phyloP scores from a whole-genome alignment of 169 alveolate species.

The Babesia caballi region DNA sequence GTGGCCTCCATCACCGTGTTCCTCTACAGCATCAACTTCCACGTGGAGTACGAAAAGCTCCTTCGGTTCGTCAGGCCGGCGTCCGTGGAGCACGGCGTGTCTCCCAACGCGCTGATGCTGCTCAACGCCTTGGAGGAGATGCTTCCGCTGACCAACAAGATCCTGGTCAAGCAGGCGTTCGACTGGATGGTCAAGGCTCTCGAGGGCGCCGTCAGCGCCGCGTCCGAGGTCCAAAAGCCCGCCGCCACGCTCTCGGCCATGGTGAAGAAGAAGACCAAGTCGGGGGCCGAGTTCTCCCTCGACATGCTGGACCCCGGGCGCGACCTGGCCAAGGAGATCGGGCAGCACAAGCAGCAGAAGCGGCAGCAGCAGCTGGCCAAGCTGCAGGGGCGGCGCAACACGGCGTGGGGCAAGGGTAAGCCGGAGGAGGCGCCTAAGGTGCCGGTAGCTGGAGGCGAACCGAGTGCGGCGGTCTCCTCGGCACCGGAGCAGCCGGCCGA shows the following conservation, averaged over 20 bases:
- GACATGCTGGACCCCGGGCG: slow-evolving; percentile 36
- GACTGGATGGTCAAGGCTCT: slow-evolving; percentile 22
- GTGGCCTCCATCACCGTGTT: slow-evolving; percentile 17
- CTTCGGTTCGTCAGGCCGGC: background rate
- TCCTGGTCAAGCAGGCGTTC: slow-evolving; percentile 39
- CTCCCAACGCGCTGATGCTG: slow-evolving; percentile 42
- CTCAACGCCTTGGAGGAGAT: slow-evolving; percentile 12
- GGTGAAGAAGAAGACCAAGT: slow-evolving; percentile 25
- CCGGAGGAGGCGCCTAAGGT: background rate
- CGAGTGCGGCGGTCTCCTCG: background rate
- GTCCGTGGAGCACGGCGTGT: slow-evolving; percentile 16
- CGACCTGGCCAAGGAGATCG: slow-evolving; percentile 19
- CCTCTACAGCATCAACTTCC: slow-evolving; percentile 30
- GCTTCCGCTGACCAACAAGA: slow-evolving; percentile 30
- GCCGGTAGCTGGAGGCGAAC: background rate
- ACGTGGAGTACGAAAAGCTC: slow-evolving; percentile 16
- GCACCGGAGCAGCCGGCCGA: background rate
- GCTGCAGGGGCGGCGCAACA: background rate
- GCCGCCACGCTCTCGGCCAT: slow-evolving; percentile 39
- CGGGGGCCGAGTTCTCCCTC: background rate
- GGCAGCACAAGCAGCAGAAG: slow-evolving; percentile 15
- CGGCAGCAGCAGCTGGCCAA: background rate
- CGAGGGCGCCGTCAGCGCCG: background rate
- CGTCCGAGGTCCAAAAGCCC: background rate
- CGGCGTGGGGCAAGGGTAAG: slow-evolving; percentile 19